These are phyloP conservation scores for Aspergillus jensenii DNA, from an alignment of 2,329 filamentous ascomycete species.

Conservation along the genomic window DNA sequence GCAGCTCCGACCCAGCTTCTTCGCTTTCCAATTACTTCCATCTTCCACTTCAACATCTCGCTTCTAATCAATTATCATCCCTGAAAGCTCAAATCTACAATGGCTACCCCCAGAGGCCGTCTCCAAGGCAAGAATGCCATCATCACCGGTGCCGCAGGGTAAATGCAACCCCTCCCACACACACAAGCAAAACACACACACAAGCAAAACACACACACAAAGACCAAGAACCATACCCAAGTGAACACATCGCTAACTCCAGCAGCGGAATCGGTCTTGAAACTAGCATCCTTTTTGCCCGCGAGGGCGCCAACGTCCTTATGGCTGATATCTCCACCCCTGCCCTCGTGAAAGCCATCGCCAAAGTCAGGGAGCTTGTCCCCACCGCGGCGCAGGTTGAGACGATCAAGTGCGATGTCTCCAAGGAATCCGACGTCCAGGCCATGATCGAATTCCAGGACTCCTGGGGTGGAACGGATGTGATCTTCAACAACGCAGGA, in stretches of 20 bases:
- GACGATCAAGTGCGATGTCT: conserved; percentile 62
- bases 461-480: conserved; percentile 80
- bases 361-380: conserved; percentile 72
- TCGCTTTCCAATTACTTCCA: background rate
- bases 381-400: conserved; percentile 43
- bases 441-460: conserved; percentile 74
- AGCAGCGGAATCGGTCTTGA: conserved; percentile 83
- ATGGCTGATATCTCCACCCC: conserved; percentile 81
- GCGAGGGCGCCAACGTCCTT: conserved; percentile 81
- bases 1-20: background rate
- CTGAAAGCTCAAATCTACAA: conserved; percentile 1
- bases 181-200: no score
- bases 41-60: background rate
- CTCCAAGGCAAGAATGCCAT: conserved; percentile 23
- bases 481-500: conserved; percentile 85
- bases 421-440: conserved; percentile 77
- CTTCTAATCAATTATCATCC: no score
- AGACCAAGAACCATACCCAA: background rate
- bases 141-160: conserved; percentile 24
- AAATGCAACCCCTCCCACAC: background rate
- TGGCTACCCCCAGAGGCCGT: conserved; percentile 18
- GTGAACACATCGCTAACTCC: background rate
- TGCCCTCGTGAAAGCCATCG: conserved; percentile 72
- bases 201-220: background rate
- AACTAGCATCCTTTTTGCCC: conserved; percentile 83